Percentiles rank a stretch among this genome's conserved stretches.
These are phyloP conservation scores for Colletotrichum sp. DNA, from an alignment of 2,329 filamentous ascomycete genomes.

Conservation along the genomic window DNA sequence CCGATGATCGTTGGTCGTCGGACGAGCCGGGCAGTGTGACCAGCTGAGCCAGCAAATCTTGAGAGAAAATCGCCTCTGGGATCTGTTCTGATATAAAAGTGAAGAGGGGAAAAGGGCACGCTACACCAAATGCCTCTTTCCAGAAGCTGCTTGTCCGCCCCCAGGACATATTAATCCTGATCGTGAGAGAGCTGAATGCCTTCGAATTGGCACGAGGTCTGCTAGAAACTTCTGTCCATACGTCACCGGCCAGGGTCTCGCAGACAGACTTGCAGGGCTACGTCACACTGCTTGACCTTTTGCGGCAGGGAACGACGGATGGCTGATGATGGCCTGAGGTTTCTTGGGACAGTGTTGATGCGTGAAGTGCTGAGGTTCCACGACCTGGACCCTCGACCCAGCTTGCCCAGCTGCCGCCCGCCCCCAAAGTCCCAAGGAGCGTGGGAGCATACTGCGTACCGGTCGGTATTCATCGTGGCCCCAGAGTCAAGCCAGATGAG, in stretches of 20 bases:
- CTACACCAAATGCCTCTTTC: fast-evolving
- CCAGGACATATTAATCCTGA: neutral
- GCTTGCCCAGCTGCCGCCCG: neutral
- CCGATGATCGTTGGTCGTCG: neutral
- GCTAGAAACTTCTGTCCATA: neutral
- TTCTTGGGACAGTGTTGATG: neutral
- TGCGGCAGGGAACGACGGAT: neutral
- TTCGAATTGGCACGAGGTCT: neutral
- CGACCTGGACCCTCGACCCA: neutral
- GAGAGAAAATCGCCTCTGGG: neutral
- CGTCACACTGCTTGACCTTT: neutral
- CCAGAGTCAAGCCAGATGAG: neutral
- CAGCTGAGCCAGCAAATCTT: too few relatives aligned
- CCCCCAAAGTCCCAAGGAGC: too few relatives aligned
- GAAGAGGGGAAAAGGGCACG: neutral
- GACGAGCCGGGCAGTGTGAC: neutral
- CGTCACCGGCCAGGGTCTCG: neutral
- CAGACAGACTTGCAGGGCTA: neutral
- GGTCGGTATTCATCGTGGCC: too few relatives aligned
- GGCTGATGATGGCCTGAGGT: neutral
- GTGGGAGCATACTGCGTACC: too few relatives aligned
- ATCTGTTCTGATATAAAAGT: neutral
- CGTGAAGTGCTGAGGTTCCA: neutral
- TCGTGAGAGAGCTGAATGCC: neutral
- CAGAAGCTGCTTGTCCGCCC: neutral